A percentile compares a stretch with the other conserved stretches of the same genome.
Conservation (phyloP, 2,329 filamentous ascomycete genomes). For the Nigrospora osmanthi region DNA sequence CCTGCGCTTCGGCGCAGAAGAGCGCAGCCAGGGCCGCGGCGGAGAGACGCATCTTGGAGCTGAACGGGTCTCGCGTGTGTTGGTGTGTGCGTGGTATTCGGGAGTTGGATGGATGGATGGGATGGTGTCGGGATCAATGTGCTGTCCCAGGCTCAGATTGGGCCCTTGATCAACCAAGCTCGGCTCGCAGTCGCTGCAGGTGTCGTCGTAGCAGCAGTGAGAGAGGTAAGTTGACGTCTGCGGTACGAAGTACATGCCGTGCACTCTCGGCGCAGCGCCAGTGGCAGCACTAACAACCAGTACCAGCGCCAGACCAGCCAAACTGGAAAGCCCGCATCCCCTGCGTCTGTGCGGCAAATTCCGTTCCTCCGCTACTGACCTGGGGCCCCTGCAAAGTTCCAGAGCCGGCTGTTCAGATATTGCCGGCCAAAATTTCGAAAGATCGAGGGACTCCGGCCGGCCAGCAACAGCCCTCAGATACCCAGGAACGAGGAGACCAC, state of each 20-base stretch:
- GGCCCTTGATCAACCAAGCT: too few relatives aligned
- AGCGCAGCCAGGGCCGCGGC: constrained; percentile 37
- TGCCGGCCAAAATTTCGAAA: too few relatives aligned
- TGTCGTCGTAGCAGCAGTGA: too few relatives aligned
- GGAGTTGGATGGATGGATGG: background rate
- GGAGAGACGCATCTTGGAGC: constrained; percentile 43
- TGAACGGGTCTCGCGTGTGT: background rate
- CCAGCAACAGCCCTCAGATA: background rate
- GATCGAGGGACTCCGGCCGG: too few relatives aligned
- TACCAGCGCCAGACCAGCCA: too few relatives aligned
- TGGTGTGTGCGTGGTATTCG: background rate
- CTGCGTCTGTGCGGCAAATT: constrained; percentile 2
- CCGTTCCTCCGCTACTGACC: background rate
- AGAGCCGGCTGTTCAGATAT: too few relatives aligned
- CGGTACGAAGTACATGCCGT: too few relatives aligned
- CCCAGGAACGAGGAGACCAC: background rate
- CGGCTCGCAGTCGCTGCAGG: too few relatives aligned
- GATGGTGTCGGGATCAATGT: too few relatives aligned
- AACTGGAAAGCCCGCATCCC: too few relatives aligned
- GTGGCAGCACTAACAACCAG: background rate
- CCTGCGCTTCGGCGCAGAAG: constrained; percentile 52
- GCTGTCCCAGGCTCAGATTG: too few relatives aligned
- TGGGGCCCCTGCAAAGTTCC: constrained; percentile 1
- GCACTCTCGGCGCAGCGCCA: background rate
- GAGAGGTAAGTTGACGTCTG: too few relatives aligned